Conservation (phyloP, 2,329 filamentous ascomycete genomes). For the Exophiala dermatitidis region DNA sequence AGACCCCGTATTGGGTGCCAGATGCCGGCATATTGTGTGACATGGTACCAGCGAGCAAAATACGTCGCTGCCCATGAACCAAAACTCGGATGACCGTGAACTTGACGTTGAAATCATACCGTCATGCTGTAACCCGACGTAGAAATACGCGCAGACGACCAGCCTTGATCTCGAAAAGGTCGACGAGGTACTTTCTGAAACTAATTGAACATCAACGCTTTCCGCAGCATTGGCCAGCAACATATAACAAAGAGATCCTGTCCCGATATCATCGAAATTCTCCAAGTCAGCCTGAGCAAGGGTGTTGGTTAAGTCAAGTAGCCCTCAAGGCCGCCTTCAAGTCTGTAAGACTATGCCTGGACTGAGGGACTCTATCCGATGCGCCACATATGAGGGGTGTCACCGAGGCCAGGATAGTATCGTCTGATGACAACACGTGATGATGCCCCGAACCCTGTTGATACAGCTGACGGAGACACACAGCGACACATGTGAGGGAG, state of each 20-base stretch:
- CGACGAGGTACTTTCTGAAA: too few species aligned
- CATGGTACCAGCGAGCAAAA: conserved; percentile 8
- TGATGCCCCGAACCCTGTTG: not conserved
- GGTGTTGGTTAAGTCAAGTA: not conserved
- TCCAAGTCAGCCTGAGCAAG: conserved; percentile 10
- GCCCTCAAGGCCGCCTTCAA: not conserved
- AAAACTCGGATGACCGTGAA: conserved; percentile 1
- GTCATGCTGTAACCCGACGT: not conserved
- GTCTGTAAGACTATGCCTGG: not conserved
- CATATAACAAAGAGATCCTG: too few species aligned
- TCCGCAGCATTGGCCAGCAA: too few species aligned
- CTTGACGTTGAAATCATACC: conserved; percentile 12
- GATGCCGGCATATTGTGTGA: conserved; percentile 18
- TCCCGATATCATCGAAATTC: too few species aligned
- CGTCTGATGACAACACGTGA: conserved; percentile 13
- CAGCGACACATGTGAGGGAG: conserved; percentile 2
- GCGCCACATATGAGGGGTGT: conserved; percentile 18
- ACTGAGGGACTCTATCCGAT: conserved; percentile 4
- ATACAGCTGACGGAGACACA: not conserved
- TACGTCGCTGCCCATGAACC: conserved; percentile 10
- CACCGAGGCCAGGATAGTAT: conserved; percentile 16
- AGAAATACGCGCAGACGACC: not conserved
- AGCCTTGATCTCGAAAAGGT: too few species aligned
- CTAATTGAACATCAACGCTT: too few species aligned
- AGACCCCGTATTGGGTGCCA: conserved; percentile 18